Evolutionary conservation across 495 filamentous ascomycete genomes (phyloP), one percentile per base, ranked within the genome.

Genomic region (Hypoxylon intermedium): DNA sequence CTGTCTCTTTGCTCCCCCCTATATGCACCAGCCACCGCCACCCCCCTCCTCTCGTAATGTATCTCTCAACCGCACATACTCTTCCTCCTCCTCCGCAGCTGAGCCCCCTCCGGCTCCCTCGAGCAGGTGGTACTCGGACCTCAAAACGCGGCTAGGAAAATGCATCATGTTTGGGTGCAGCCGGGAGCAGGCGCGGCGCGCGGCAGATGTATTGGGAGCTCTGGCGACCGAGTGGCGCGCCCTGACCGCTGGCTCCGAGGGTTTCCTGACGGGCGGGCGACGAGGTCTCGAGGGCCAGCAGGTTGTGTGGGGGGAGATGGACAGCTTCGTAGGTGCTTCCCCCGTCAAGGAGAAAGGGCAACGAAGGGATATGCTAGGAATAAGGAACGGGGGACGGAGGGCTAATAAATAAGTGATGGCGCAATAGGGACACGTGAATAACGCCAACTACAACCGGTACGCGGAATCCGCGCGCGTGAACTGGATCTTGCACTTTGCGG

Each of bases 271-370:
- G 0, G 84, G 81, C 13, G 79, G 80, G 45, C 78, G 82, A 52
- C 75, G 87, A 21, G 89, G 91, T 3, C 69, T 95, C 33, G 86
- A 83, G 55, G 72, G 83, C n/a, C 86, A 91, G 65, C 77, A 82
- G 69, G 87, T 97, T 16, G 88, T 86, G 0, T 97, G 91, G 92
- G 92, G 91, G 26, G 93, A 98, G 76, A 92, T 93, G 90, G 92
- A 83, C 55, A 71, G 62, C 40, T 80, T 81, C 62, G 81, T 82
- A 60, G 59, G 81, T 75, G 9, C 41, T 51, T 21, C 21, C 30
- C 2, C 7, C 15, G 18, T 18, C 5, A 16, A 5, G 19, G 15
- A 6, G 16, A 11, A 37, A 2, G 28, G 9, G 1, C 15, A n/a
- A 21, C 33, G 23, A n/a, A 19, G 47, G 1, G 19, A 82, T 77